Percentiles rank a stretch among this genome's conserved stretches.
Evolutionary conservation across 805 yeast species (phyloP).

Genomic region (Barnettozyma salicaria): DNA sequence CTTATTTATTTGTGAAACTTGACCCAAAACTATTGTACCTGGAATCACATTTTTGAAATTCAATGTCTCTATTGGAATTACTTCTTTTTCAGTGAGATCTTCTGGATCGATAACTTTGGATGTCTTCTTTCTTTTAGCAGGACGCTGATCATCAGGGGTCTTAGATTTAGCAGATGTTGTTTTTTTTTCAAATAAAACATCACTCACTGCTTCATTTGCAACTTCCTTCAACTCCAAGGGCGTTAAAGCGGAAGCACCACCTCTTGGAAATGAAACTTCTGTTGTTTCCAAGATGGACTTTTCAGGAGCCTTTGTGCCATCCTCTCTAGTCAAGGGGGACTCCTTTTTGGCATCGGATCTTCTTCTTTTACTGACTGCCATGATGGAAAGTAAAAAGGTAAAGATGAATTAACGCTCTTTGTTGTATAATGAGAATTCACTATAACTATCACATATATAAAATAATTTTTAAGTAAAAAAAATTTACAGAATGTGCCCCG

Average conservation of each 20-base stretch:
- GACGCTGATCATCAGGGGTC: slow-evolving; percentile 20
- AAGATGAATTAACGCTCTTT: background rate
- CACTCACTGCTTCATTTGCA: slow-evolving; percentile 85
- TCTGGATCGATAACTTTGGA: slow-evolving; percentile 24
- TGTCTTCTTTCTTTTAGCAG: slow-evolving; percentile 39
- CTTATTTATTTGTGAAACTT: slow-evolving; percentile 52
- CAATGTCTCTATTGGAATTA: slow-evolving; percentile 55
- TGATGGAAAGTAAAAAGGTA: slow-evolving; percentile 4
- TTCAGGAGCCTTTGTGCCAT: slow-evolving; percentile 33
- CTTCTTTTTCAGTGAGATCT: slow-evolving; percentile 21
- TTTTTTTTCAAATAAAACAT: slow-evolving; percentile 59
- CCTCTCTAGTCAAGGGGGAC: slow-evolving; percentile 36
- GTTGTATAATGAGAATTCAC: background rate
- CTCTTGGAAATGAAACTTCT: slow-evolving; percentile 77
- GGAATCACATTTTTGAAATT: slow-evolving; percentile 56
- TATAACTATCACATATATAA: no score
- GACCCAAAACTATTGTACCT: slow-evolving; percentile 76
- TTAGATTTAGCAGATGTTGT: slow-evolving; percentile 9
- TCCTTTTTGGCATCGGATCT: slow-evolving; percentile 39
- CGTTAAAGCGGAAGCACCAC: slow-evolving; percentile 81
- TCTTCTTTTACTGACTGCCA: slow-evolving; percentile 38
- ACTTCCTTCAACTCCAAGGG: slow-evolving; percentile 90
- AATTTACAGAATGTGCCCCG: slow-evolving; percentile 15
- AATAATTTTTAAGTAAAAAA: slow-evolving; percentile 9
- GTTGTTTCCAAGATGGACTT: slow-evolving; percentile 32